Conservation (phyloP, 2,329 filamentous ascomycete genomes). For the Cyphellophora attinorum region DNA sequence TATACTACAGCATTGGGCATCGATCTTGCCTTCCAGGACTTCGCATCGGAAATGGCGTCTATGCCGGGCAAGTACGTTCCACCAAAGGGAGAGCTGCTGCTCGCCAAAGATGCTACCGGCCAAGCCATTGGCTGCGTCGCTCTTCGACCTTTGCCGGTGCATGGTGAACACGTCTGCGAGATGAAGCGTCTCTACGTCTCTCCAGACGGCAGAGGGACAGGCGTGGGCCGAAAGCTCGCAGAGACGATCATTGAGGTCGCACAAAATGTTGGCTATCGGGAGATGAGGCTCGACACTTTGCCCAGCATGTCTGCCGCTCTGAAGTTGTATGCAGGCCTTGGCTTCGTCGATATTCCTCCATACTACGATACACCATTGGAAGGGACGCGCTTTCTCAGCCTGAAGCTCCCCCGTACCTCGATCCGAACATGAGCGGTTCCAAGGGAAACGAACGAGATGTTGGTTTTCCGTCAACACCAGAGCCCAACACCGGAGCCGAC, state of each 20-base stretch:
- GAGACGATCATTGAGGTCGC: conserved; percentile 36
- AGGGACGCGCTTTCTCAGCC: conserved; percentile 43
- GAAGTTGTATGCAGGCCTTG: conserved; percentile 38
- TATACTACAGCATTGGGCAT: conserved; percentile 39
- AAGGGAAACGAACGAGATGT: no score
- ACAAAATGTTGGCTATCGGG: conserved; percentile 37
- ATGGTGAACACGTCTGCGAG: conserved; percentile 30
- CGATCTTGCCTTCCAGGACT: conserved; percentile 49
- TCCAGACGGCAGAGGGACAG: conserved; percentile 38
- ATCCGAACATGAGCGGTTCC: no score
- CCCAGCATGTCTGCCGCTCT: conserved; percentile 42
- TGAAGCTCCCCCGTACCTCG: conserved; percentile 16
- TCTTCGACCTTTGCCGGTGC: conserved; percentile 10
- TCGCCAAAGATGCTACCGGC: conserved; percentile 28
- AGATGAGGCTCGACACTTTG: conserved; percentile 49
- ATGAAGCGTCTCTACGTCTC: conserved; percentile 50
- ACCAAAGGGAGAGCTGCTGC: conserved; percentile 37
- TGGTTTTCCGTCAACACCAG: no score
- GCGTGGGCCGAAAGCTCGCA: conserved; percentile 40
- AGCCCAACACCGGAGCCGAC: no score
- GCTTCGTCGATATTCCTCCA: conserved; percentile 41
- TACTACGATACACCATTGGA: conserved; percentile 50
- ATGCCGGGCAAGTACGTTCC: conserved; percentile 47
- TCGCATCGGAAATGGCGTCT: conserved; percentile 40
- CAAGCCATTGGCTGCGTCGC: conserved; percentile 14